These are phyloP conservation scores for Euphorbia lathyris DNA, from an alignment of 345 rosid genomes.

Conservation along the genomic window DNA sequence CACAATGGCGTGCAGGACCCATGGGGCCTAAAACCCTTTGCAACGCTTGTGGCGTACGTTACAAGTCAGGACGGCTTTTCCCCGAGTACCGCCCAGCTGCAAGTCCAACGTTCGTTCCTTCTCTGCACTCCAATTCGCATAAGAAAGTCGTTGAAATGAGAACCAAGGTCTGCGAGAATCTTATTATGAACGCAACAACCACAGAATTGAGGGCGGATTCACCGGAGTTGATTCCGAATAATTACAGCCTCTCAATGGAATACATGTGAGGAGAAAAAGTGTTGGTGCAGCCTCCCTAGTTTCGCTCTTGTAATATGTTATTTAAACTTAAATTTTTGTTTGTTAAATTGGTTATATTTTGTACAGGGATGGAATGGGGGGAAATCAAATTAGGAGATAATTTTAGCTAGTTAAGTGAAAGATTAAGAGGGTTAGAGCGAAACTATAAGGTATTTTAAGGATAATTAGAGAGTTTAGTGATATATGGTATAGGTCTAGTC, in stretches of 20 bases:
- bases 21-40: constrained; percentile 98
- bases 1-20: constrained; percentile 99
- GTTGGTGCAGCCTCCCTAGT: constrained; percentile 19
- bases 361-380: constrained; percentile 52
- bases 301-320: constrained; percentile 11
- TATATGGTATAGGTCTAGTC: constrained; percentile 33
- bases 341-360: constrained; percentile 37
- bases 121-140: constrained; percentile 93
- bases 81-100: constrained; percentile 98
- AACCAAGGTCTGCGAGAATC: constrained; percentile 38
- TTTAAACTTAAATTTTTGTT: constrained; percentile 37
- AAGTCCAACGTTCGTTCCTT: constrained; percentile 85
- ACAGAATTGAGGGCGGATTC: constrained; percentile 21
- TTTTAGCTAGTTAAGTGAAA: constrained; percentile 12
- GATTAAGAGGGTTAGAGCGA: constrained; percentile 16
- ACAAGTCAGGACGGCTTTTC: constrained; percentile 92
- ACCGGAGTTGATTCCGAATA: constrained; percentile 46
- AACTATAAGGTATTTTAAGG: constrained; percentile 26
- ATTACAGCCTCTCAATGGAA: constrained; percentile 31
- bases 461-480: constrained; percentile 29
- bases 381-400: constrained; percentile 24
- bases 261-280: constrained; percentile 30
- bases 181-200: constrained; percentile 5
- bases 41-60: constrained; percentile 95
- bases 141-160: constrained; percentile 96